Evolutionary conservation across 768 basidiomycete genomes (phyloP), one percentile per base, ranked within the genome.

Genomic region (Boletus sp.): DNA sequence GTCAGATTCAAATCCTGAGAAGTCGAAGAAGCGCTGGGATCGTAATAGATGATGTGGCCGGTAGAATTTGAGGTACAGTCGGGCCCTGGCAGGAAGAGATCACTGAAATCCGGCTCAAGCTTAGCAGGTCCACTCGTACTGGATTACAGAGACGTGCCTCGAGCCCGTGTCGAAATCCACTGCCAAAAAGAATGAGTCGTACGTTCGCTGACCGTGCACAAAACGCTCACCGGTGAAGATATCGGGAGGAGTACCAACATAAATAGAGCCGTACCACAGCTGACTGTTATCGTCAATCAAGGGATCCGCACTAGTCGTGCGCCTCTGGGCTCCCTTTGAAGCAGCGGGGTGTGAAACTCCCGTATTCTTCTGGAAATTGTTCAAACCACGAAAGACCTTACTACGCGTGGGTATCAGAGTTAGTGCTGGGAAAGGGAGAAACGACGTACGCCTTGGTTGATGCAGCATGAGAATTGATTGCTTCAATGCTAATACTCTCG

Each of bases 21-120:
- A 15, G 57, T 57, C 6, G 51, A 48, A 30, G 64, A 66, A 13
- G 9, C 2, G 1, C 15, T 7, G 1, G 75, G 63, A 54, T 72
- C 50, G 58, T 74, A 78, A 40, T 74, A 78, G 42, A 64, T 56
- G 29, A 44, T 56, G 56, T 77, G 73, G 2, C 54, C 62, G 0
- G 17, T 5, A 56, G 76, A 77, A 29, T 5, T 56, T 19, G 51
- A 58, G 19, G 3, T 32, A 56, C 71, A 72, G 4, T 45, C 5
- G 5, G 58, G 30, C 1, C 61, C 63, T 7, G 72, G 70, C 32
- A 72, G 35, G 53, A 67, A 66, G 4, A 71, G 49, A 42, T 71
- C 70, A 21, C 68, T 66, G 40, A 13, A 40, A 13, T n/a, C 15
- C 4, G 5, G 3, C 25, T 25, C 25, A 25, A 3, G 25, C 0